phyloP scores from a whole-genome alignment of 345 rosid species.

The Populus ilicifolia region DNA sequence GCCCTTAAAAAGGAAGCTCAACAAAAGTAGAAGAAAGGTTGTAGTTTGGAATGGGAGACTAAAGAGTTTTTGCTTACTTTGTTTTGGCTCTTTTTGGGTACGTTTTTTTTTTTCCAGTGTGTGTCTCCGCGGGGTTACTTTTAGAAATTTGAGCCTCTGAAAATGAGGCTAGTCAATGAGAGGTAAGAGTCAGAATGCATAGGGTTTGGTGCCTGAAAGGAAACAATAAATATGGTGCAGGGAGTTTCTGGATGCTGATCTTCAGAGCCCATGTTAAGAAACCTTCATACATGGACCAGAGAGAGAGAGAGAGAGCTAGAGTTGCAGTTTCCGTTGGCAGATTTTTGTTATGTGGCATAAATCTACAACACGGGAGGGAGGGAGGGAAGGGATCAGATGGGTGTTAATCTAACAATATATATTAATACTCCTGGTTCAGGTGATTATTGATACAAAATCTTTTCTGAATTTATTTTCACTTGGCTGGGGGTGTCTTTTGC shows the following conservation, averaged over 20 bases:
- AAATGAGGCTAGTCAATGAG: conserved; percentile 31
- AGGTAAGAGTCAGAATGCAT: conserved; percentile 35
- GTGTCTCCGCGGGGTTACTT: conserved; percentile 4
- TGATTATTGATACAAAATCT: neutral
- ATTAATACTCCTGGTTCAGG: neutral
- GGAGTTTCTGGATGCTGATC: conserved; percentile 10
- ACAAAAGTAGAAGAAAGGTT: neutral
- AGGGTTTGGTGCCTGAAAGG: conserved; percentile 29
- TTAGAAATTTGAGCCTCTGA: conserved; percentile 33
- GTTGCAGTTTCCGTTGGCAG: conserved; percentile 11
- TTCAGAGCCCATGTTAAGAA: conserved; percentile 6
- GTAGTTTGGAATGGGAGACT: conserved; percentile 3
- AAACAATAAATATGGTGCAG: conserved; percentile 19
- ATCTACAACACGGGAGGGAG: neutral
- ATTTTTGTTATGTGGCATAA: neutral
- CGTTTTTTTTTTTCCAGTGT: too few species aligned
- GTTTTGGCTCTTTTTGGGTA: neutral
- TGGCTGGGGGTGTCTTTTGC: neutral
- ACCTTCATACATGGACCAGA: conserved; percentile 4
- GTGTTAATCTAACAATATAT: neutral
- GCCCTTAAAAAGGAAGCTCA: neutral
- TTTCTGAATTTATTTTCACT: neutral
- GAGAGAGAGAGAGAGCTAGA: neutral
- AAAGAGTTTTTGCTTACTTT: neutral
- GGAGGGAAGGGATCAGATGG: neutral